These are phyloP conservation scores for Cyclotella kingstonii DNA, from an alignment of 108 stramenopile species.

Conservation along the genomic window DNA sequence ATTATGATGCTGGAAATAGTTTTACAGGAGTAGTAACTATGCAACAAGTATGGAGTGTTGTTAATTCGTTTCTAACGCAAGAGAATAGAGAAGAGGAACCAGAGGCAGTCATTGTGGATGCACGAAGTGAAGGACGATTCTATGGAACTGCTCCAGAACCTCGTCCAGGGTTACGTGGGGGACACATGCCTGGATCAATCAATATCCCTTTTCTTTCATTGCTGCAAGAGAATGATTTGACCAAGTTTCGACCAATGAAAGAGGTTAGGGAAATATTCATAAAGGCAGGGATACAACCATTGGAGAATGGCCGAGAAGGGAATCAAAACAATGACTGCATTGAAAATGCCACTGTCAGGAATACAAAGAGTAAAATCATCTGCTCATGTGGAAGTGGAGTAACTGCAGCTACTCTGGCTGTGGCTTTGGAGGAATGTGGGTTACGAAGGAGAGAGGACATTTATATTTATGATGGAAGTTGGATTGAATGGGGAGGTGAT, in stretches of 20 bases:
- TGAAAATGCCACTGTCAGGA: too few relatives aligned
- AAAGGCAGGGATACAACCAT: conserved; percentile 38
- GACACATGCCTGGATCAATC: conserved; percentile 66
- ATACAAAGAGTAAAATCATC: conserved; percentile 32
- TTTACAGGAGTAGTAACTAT: conserved; percentile 41
- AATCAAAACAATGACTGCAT: too few relatives aligned
- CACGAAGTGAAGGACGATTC: conserved; percentile 46
- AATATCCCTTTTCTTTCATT: conserved; percentile 60
- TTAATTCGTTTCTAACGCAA: not conserved
- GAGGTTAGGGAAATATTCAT: conserved; percentile 47
- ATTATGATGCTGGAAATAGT: too few relatives aligned
- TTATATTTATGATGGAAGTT: conserved; percentile 69
- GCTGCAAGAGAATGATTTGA: conserved; percentile 30
- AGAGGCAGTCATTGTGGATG: conserved; percentile 52
- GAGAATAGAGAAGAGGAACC: not conserved
- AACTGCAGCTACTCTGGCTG: conserved; percentile 59
- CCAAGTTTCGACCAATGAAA: conserved; percentile 37
- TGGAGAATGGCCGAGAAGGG: conserved; percentile 5
- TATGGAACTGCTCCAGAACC: conserved; percentile 49
- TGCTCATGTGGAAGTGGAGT: conserved; percentile 75
- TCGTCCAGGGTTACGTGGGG: conserved; percentile 44
- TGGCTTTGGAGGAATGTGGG: conserved; percentile 66
- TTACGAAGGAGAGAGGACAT: conserved; percentile 40
- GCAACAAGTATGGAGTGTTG: conserved; percentile 42
- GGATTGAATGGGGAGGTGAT: conserved; percentile 68